Base-by-base conservation (phyloP, 495 filamentous ascomycete species). In the Talaromyces trachyspermus region DNA sequence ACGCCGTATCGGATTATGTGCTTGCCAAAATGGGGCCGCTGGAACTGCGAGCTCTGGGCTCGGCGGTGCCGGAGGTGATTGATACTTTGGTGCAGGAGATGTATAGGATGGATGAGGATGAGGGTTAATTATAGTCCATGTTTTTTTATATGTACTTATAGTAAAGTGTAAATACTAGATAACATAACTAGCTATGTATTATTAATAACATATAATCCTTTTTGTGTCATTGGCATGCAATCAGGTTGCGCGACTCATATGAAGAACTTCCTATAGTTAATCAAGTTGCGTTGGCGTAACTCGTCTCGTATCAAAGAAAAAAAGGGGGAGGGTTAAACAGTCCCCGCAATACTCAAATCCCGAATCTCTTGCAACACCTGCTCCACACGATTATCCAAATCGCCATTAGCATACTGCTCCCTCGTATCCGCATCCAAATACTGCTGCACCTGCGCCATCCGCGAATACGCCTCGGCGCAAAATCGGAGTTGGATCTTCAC, bases 401-500 rank as follows among this genome's bases (percentile, higher is more conserved):
- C 85, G 29, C 92, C 92, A 52, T 88, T 81, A 12, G 92, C 92
- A 67, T 98, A 98, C 68, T 95, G 88, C 48, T 98, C 92, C 45
- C 92, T 76, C 36, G 89, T 97, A 61, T 92, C 87, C n/a, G 90
- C 83, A 64, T 97, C 92, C 36, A 98, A 76, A 65, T 95, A 98
- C 67, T 98, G 94, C 70, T 98, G 92, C 50, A 98, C 92, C 71
- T 98, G 92, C 7, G 92, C 92, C 92, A 98, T 97, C 18, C 92
- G 74, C 26, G 80, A 86, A 62, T 98, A 98, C 8, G 92, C 92
- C 65, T 98, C 92, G 9, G 92, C 92, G 62, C 92, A 98, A 70
- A 98, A 98, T 23, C 92, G 79, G 50, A 98, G 68, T 69, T 98
- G 92, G 55, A 98, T 98, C 75, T 98, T 98, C 52, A 98, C 92